A percentile compares a stretch with the other conserved stretches of the same genome.
Conservation (phyloP, 805 yeast genomes). For the Clavispora phyllophila region DNA sequence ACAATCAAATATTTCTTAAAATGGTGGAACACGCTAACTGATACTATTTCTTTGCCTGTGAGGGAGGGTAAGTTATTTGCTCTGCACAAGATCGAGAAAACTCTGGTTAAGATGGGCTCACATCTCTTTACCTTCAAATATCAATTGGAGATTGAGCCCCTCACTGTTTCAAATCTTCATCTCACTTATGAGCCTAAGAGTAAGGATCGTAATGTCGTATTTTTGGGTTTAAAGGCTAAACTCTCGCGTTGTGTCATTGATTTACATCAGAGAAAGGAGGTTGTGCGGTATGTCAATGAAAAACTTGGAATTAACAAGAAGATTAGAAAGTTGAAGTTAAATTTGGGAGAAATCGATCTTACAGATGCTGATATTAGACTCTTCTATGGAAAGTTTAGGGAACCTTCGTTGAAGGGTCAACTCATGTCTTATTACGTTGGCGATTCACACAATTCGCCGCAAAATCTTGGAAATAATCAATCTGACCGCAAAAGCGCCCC, state of each 20-base stretch:
- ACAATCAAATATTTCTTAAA: constrained; percentile 33
- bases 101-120: constrained; percentile 33
- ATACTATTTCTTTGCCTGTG: constrained; percentile 30
- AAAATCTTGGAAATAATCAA: background rate
- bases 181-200: constrained; percentile 22
- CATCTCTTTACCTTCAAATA: constrained; percentile 40
- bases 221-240: constrained; percentile 37
- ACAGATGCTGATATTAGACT: constrained; percentile 65
- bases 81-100: constrained; percentile 11
- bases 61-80: constrained; percentile 31
- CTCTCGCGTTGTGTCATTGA: constrained; percentile 31
- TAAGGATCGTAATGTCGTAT: constrained; percentile 21
- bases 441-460: background rate
- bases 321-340: constrained; percentile 51
- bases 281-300: constrained; percentile 33
- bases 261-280: constrained; percentile 35
- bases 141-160: constrained; percentile 35
- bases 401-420: constrained; percentile 36
- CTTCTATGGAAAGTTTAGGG: constrained; percentile 59
- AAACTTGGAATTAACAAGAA: constrained; percentile 31
- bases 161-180: constrained; percentile 33
- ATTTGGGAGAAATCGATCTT: constrained; percentile 66
- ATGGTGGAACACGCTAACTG: constrained; percentile 39
- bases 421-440: constrained; percentile 14
- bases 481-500: background rate